Base-by-base conservation (phyloP, 331 rosid species). In the Rhamnella rubrinervis region DNA sequence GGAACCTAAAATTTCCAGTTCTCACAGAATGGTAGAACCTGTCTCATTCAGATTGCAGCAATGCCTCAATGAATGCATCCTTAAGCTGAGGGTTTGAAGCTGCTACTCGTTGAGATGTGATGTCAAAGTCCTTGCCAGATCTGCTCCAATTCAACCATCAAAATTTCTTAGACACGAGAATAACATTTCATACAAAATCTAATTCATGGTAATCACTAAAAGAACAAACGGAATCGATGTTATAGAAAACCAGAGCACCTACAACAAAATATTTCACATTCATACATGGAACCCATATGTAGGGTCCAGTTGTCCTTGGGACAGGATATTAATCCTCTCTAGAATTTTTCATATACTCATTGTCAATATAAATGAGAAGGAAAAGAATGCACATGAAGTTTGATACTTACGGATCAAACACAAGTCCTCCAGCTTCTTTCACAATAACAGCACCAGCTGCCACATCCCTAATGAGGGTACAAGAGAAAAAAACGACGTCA, bases 361-460 rank as follows among this genome's bases (percentile, higher is more conserved):
- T 19, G 28, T 65, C 57, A 62, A 73, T 74, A 31, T 55, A 72
- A 64, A 41, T 21, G 28, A 47, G 75, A 67, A 25, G 20, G 62
- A 61, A 47, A 66, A 7, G 7, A 37, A 79, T 50, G 58, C 63
- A 71, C 2, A 16, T 58, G 53, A 67, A 53, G 63, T 68, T 66
- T 20, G 56, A 56, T 58, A 91, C 99, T 87, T 85, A 95, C 97
- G 96, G 99, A 80, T 95, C 99, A 86, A 66, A 95, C 58, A 95
- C 84, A 58, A 75, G 80, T 49, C 99, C 99, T 52, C 99, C 97
- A 60, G 99, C 99, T 87, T 95, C 99, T 40, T 80, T 86, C 50
- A 95, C 95, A 73, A 95, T 89, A 56, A 95, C 91, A 59, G 96
- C 99, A 52, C 96, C 99, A 17, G 85, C 99, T 21, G 97, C 97